Conservation (phyloP, 2,329 filamentous ascomycete genomes). For the Eutypella sp. region DNA sequence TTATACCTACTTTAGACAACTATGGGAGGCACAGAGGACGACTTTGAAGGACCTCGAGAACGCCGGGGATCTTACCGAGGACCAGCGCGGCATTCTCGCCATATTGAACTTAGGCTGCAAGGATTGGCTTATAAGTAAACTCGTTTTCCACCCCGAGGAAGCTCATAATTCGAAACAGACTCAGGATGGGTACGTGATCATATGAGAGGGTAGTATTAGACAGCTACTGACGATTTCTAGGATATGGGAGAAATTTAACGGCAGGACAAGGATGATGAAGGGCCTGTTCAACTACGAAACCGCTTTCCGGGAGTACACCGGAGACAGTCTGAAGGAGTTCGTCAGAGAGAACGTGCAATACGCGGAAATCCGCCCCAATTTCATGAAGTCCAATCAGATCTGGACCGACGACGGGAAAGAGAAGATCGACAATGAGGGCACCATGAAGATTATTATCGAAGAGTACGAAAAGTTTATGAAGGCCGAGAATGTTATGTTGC, state of each 20-base stretch:
- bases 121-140: constrained; percentile 57
- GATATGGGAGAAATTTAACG: constrained; percentile 58
- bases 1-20: constrained; percentile 20
- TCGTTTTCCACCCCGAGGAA: constrained; percentile 58
- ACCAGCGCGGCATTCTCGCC: not conserved
- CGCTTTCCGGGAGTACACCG: constrained; percentile 52
- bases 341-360: constrained; percentile 55
- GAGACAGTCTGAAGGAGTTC: constrained; percentile 48
- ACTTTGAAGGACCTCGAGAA: not conserved
- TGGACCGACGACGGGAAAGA: constrained; percentile 41
- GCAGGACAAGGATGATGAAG: constrained; percentile 56
- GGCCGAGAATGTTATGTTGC: constrained; percentile 26
- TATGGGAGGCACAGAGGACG: constrained; percentile 11
- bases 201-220: not conserved
- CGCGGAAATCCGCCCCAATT: constrained; percentile 56
- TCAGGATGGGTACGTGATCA: constrained; percentile 42
- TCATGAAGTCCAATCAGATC: constrained; percentile 50
- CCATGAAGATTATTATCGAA: constrained; percentile 48
- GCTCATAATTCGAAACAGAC: constrained; percentile 49
- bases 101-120: constrained; percentile 12
- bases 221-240: constrained; percentile 28
- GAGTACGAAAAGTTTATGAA: constrained; percentile 40
- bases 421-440: constrained; percentile 40
- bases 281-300: constrained; percentile 54
- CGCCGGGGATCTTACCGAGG: not conserved